phyloP scores from a whole-genome alignment of 2,329 filamentous ascomycete genomes.

The Cryphonectria parasitica region DNA sequence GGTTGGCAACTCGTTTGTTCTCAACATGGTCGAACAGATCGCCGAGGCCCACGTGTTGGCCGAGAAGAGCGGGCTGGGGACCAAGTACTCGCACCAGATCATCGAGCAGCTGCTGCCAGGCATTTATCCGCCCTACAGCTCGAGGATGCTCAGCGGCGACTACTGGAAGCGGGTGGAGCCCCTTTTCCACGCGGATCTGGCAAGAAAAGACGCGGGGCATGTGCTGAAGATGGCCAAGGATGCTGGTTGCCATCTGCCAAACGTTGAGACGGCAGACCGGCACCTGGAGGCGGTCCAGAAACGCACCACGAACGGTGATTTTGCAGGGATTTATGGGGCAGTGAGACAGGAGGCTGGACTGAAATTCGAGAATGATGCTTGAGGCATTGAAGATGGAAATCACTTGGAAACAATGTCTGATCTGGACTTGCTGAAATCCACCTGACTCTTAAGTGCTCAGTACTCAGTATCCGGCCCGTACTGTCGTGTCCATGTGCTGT shows the following conservation, averaged over 20 bases:
- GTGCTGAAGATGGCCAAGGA: slow-evolving; percentile 67
- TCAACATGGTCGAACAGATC: slow-evolving; percentile 80
- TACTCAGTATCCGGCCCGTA: not conserved
- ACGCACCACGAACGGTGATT: slow-evolving; percentile 69
- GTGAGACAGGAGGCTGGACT: slow-evolving; percentile 75
- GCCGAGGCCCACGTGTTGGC: slow-evolving; percentile 78
- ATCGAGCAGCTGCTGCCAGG: slow-evolving; percentile 76
- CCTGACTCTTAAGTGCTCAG: no score
- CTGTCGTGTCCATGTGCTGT: not conserved
- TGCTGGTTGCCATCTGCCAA: slow-evolving; percentile 65
- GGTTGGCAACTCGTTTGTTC: slow-evolving; percentile 83
- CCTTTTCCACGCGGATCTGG: slow-evolving; percentile 81
- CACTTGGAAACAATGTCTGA: not conserved
- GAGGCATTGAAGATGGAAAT: slow-evolving; percentile 2
- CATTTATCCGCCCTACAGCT: slow-evolving; percentile 73
- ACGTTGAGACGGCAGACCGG: slow-evolving; percentile 67
- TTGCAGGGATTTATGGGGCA: slow-evolving; percentile 82
- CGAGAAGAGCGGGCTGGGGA: slow-evolving; percentile 78
- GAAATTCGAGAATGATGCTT: slow-evolving; percentile 67
- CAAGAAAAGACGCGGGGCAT: slow-evolving; percentile 80
- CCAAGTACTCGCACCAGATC: slow-evolving; percentile 70
- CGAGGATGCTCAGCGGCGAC: slow-evolving; percentile 74
- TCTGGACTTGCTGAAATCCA: no score
- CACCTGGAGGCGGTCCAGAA: slow-evolving; percentile 73
- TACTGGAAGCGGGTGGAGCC: slow-evolving; percentile 78